phyloP scores from a whole-genome alignment of 345 rosid species.

The Populus nigra region DNA sequence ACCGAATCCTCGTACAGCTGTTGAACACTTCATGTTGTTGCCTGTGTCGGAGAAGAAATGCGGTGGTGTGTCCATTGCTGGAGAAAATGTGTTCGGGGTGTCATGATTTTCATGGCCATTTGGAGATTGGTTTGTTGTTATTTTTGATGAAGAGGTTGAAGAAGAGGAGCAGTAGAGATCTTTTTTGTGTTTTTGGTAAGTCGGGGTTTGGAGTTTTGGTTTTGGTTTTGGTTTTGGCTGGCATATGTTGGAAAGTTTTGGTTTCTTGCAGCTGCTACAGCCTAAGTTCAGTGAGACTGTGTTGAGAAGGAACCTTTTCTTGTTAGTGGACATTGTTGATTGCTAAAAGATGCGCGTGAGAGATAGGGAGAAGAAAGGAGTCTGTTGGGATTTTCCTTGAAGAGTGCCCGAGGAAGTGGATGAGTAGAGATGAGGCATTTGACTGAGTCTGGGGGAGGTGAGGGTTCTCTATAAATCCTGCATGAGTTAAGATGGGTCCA shows the following conservation, averaged over 20 bases:
- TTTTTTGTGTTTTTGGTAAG: conserved; percentile 16
- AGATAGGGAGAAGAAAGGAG: background rate
- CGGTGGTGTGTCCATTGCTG: conserved; percentile 23
- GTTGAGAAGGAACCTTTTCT: conserved; percentile 51
- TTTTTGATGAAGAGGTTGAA: conserved; percentile 25
- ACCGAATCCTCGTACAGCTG: conserved; percentile 45
- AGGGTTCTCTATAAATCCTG: no score
- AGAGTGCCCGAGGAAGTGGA: background rate
- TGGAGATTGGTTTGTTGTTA: conserved; percentile 1
- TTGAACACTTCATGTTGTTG: conserved; percentile 17
- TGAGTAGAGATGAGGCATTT: background rate
- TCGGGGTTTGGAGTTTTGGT: conserved; percentile 30
- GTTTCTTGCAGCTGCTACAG: conserved; percentile 66
- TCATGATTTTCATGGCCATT: conserved; percentile 13
- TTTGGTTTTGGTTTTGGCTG: conserved; percentile 43
- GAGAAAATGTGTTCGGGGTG: conserved; percentile 37
- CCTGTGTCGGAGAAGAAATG: conserved; percentile 24
- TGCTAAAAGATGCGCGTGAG: background rate
- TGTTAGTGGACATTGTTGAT: conserved; percentile 39
- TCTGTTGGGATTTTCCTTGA: background rate
- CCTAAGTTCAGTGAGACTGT: conserved; percentile 62
- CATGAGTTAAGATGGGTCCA: background rate
- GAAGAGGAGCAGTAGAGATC: conserved; percentile 19
- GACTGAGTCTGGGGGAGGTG: background rate
- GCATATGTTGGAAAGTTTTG: conserved; percentile 49